Conservation (phyloP, 208 protist genomes). For the Trypanosoma scelopori region DNA sequence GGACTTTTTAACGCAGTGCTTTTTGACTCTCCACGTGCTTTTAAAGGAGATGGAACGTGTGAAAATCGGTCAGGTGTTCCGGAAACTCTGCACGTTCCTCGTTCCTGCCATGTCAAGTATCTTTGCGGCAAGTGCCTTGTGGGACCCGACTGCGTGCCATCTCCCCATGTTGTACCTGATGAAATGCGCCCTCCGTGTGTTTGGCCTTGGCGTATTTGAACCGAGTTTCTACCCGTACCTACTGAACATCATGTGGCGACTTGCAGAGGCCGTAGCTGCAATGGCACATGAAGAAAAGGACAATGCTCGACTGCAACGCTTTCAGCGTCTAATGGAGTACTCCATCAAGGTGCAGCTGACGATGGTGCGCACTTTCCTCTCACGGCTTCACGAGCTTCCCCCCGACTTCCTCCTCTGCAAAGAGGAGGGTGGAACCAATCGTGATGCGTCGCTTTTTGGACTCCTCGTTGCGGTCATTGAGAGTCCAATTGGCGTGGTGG, state of each 20-base stretch:
- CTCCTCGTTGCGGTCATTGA: conserved; percentile 40
- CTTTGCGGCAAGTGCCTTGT: conserved; percentile 35
- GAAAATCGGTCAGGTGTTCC: conserved; percentile 52
- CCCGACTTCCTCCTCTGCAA: conserved; percentile 43
- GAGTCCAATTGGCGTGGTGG: conserved; percentile 14
- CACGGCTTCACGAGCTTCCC: conserved; percentile 38
- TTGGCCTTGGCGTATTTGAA: conserved; percentile 71
- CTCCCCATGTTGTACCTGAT: conserved; percentile 58
- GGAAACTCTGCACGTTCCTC: conserved; percentile 36
- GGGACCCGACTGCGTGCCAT: conserved; percentile 31
- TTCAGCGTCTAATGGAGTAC: conserved; percentile 65
- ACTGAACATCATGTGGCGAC: conserved; percentile 44
- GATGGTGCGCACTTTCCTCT: conserved; percentile 48
- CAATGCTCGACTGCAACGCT: conserved; percentile 15
- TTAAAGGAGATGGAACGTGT: conserved; percentile 64
- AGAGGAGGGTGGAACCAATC: background rate
- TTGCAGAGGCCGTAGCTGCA: conserved; percentile 23
- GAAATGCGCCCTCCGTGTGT: conserved; percentile 75
- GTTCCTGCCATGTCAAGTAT: conserved; percentile 51
- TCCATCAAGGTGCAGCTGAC: conserved; percentile 60
- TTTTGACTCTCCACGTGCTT: conserved; percentile 64
- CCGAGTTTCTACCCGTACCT: conserved; percentile 56
- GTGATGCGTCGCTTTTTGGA: conserved; percentile 15
- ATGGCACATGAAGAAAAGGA: conserved; percentile 3
- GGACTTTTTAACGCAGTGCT: conserved; percentile 30